Conservation (phyloP, 768 basidiomycete species). For the Tulasnella sp. region DNA sequence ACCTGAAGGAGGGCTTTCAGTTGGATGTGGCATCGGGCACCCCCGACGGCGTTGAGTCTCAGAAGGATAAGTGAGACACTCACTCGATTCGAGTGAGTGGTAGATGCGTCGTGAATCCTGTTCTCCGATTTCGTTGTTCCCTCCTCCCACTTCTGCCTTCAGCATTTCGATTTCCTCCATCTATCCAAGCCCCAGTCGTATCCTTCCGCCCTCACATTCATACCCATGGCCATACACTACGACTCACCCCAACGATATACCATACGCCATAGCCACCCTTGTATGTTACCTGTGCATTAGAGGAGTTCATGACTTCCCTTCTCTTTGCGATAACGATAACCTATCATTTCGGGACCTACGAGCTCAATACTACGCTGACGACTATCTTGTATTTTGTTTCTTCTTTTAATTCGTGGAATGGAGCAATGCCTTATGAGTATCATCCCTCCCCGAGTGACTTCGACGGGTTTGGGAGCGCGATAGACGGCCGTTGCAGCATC, state of each 20-base stretch:
- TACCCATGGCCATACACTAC: no score
- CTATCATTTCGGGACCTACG: neutral
- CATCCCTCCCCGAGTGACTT: no score
- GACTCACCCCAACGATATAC: no score
- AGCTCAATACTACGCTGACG: no score
- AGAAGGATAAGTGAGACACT: slow-evolving; percentile 9
- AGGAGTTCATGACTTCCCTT: neutral
- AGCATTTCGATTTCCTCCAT: neutral
- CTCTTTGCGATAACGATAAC: neutral
- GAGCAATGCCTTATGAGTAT: no score
- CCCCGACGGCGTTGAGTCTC: neutral
- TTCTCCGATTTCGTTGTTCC: neutral
- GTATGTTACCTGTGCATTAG: neutral
- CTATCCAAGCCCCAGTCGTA: neutral
- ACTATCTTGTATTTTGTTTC: no score
- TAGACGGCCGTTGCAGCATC: no score
- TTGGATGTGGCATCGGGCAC: neutral
- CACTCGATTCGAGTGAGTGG: neutral
- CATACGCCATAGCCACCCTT: neutral
- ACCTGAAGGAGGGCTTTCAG: slow-evolving; percentile 13
- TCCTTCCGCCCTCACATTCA: no score
- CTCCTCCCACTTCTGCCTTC: neutral
- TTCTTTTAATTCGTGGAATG: no score
- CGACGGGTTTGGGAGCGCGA: no score
- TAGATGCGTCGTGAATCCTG: neutral